phyloP scores from a whole-genome alignment of 2,329 filamentous ascomycete genomes.

The Fonsecaea monophora region DNA sequence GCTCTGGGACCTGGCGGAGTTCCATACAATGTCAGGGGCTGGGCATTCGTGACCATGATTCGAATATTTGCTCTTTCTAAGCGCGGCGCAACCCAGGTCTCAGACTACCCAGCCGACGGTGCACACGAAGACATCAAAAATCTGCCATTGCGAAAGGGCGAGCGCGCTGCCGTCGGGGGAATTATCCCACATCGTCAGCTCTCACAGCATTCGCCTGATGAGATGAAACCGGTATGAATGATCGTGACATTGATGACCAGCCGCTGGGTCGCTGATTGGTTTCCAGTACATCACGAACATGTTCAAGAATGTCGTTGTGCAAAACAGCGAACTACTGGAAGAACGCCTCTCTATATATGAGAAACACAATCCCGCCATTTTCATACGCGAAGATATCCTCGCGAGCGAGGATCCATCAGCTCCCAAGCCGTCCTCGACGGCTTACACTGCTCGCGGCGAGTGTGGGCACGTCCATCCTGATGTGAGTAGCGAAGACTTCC shows the following conservation, averaged over 20 bases:
- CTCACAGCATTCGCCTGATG: constrained; percentile 65
- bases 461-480: constrained; percentile 82
- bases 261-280: neutral
- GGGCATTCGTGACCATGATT: constrained; percentile 36
- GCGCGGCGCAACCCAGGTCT: constrained; percentile 2
- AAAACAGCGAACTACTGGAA: constrained; percentile 18
- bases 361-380: constrained; percentile 19
- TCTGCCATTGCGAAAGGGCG: constrained; percentile 68
- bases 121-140: constrained; percentile 51
- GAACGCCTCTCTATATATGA: constrained; percentile 22
- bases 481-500: constrained; percentile 1
- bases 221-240: constrained; percentile 50
- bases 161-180: constrained; percentile 71
- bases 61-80: constrained; percentile 20
- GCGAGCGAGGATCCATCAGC: constrained; percentile 47
- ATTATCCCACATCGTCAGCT: constrained; percentile 83
- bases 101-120: constrained; percentile 18
- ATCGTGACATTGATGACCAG: neutral
- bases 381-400: constrained; percentile 38
- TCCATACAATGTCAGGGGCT: constrained; percentile 47
- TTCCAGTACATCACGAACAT: constrained; percentile 20
- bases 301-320: constrained; percentile 43
- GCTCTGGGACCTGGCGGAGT: constrained; percentile 46
- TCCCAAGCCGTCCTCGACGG: constrained; percentile 67
- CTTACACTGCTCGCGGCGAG: constrained; percentile 64